Evolutionary conservation across 768 basidiomycete genomes (phyloP), one percentile per base, ranked within the genome.

Genomic region (Kondoa malvinella): DNA sequence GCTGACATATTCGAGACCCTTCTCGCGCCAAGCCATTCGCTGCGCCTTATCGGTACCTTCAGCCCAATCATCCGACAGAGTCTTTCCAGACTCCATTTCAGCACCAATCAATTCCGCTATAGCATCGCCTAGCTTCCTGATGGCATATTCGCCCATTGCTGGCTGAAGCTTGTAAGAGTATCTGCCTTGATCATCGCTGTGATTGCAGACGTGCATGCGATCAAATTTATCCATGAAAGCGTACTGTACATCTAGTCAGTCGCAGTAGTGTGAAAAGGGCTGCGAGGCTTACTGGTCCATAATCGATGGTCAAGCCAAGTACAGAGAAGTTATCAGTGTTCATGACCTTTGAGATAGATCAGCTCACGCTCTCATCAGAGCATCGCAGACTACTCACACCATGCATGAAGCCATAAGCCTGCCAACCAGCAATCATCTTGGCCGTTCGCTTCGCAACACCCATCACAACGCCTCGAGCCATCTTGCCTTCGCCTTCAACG

Each of bases 361-460:
- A 4, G 26, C 34, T 40, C 4, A 17, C 34, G 66, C 29, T 32
- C 3, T 12, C 16, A 32, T 34, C 25, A 29, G 25, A 12, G 40
- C 12, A 60, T 25, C 16, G 26, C 15, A 27, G n/a, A 2, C 4
- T 15, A 32, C 21, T 30, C 2, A 34, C 15, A 17, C 40, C 70
- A 57, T 68, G 66, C 61, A 64, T 68, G 59, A 67, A 69, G 31
- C 58, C 68, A 60, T 87, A 88, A 4, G 84, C 89, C 77, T 97
- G 94, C 95, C 95, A 97, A 2, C 82, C 87, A 12, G 92, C 95
- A 0, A 92, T 88, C 88, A 92, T 97, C 75, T 80, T 80, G 57
- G 88, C 92, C 75, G 95, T 97, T 74, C 91, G 80, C 76, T 82
- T 83, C 17, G 89, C 85, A 0, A 84, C 85, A 72, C 95, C 91